Evolutionary conservation across 495 filamentous ascomycete genomes (phyloP), one percentile per base, ranked within the genome.

Genomic region (Hypoxylon cercidicola): DNA sequence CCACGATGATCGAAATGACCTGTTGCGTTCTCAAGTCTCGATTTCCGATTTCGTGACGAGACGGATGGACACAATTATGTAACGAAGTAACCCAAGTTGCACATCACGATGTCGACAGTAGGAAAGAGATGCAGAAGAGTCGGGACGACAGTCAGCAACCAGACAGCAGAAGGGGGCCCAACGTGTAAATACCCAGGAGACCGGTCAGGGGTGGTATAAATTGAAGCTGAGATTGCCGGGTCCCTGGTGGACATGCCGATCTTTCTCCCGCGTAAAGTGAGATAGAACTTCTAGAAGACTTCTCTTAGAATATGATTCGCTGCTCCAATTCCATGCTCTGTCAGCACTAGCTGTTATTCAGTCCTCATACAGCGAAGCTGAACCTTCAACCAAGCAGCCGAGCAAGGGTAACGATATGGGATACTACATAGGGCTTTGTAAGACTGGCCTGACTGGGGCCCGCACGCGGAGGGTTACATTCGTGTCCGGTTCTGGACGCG

Each of bases 251-350:
- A 30, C 35, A 3, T 49, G 59, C 59, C 55, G 55, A 46, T 63
- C 58, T 28, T 45, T 25, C 51, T 54, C 58, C 58, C 23, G 59
- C 25, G 23, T 68, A 53, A 57, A 30, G 47, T 54, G 35, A 15
- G 23, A 51, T 63, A 63, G 28, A 46, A 25, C 21, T 68, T 68
- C 64, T 55, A 51, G 64, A 68, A 68, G 50, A 20, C 7, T 55
- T 62, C 50, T 23, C 19, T 44, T 6, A 40, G 43, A 46, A 37
- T 34, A 46, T 60, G 59, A 68, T 68, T 68, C 11, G 64, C 15
- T 30, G 21, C 30, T 25, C 25, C 21, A 3, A 0, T 21, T 41
- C 8, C 23, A 49, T 49, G n/a, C 28, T 21, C 19, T 56, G 54
- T 68, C 59, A 68, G 64, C 64, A 55, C 21, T 58, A 59, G 49